Base-by-base conservation (phyloP, 305 asterid species). In the Fraxinus sp. region DNA sequence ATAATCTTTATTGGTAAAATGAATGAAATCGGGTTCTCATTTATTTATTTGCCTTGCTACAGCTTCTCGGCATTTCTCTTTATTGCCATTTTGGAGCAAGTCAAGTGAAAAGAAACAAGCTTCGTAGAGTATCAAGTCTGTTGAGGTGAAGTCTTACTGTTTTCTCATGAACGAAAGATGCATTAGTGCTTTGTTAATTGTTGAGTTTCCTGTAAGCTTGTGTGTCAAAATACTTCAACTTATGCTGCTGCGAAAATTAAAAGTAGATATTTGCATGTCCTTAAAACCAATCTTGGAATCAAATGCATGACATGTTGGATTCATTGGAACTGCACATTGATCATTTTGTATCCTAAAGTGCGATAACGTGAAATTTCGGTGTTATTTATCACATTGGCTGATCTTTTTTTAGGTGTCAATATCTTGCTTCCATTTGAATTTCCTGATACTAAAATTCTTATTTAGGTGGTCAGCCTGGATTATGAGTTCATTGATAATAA, bases 31-130 rank as follows among this genome's bases (percentile, higher is more conserved):
- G 24, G 30, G n/a, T 77, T 57, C 35, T 52, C 44, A 55, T 28
- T 28, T 26, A 10, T 35, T 35, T 81, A 70, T 57, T 57, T 30
- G 10, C 78, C 85, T 80, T 49, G 55, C 78, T 80, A 82, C 95
- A 95, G 98, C 93, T 49, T 88, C 93, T 86, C 93, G 94, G 77
- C 94, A 88, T 83, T 93, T 96, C 91, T 96, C 99, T 81, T 86
- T 96, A 82, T 85, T 94, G 79, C 91, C 97, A n/a, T 96, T 96
- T 46, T 90, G 97, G 83, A 81, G 90, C 90, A 95, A 94, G 92
- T 81, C 93, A 5, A 89, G 91, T 77, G 97, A 93, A 73, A 95
- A 93, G 93, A 92, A 91, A 83, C 88, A 81, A 89, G 90, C 91
- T 30, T 70, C 91, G 33, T 91, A 87, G 86, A 77, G 52, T 83